Conservation (phyloP, 2,329 filamentous ascomycete genomes). For the Metarhizium humberi region DNA sequence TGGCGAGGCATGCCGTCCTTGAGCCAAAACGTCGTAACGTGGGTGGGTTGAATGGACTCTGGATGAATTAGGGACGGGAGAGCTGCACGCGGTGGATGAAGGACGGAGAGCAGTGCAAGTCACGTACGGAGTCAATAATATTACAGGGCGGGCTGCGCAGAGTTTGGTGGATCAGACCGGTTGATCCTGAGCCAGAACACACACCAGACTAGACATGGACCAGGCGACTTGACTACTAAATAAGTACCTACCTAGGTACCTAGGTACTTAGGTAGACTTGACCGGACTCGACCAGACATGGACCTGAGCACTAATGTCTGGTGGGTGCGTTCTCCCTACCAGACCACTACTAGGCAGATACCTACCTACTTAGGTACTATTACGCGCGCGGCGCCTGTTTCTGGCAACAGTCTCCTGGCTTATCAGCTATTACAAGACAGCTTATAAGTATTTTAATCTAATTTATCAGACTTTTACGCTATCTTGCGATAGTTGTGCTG, state of each 20-base stretch:
- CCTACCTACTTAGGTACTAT: not conserved
- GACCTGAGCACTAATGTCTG: too few relatives aligned
- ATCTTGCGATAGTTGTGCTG: too few relatives aligned
- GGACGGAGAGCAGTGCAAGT: not conserved
- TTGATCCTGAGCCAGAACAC: too few relatives aligned
- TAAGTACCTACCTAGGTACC: not conserved
- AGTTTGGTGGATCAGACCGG: not conserved
- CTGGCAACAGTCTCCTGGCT: too few relatives aligned
- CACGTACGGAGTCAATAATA: not conserved
- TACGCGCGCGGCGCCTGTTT: too few relatives aligned
- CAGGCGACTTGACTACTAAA: too few relatives aligned
- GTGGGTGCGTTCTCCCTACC: too few relatives aligned
- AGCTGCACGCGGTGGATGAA: not conserved
- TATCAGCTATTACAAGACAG: too few relatives aligned
- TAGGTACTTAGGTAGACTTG: not conserved
- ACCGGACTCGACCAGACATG: too few relatives aligned
- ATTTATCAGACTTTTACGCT: too few relatives aligned
- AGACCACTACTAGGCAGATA: not conserved
- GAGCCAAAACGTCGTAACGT: conserved; percentile 1
- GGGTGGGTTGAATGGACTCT: not conserved
- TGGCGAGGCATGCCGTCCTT: conserved; percentile 6
- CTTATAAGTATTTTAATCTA: too few relatives aligned
- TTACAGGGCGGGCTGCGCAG: not conserved
- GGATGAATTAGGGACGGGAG: not conserved
- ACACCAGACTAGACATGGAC: too few relatives aligned